phyloP scores from a whole-genome alignment of 2,329 filamentous ascomycete species.

The Lachnellula occidentalis region DNA sequence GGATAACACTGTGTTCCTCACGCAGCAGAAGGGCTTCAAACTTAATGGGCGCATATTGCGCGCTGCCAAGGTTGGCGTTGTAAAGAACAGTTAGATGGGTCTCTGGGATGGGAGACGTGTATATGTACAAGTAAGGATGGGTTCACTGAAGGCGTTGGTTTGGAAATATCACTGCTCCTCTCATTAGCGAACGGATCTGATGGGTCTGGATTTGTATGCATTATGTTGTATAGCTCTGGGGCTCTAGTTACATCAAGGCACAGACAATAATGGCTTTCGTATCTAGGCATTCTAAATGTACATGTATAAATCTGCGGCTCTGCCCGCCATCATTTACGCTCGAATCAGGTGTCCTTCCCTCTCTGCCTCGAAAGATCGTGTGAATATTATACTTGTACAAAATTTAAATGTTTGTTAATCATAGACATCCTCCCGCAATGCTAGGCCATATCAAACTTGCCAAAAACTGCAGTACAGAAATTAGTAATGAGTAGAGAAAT shows the following conservation, averaged over 20 bases:
- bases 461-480: no score
- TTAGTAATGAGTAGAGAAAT: no score
- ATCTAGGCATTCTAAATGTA: neutral
- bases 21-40: constrained; percentile 92
- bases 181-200: constrained; percentile 16
- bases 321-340: neutral
- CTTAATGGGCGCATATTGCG: constrained; percentile 86
- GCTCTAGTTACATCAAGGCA: constrained; percentile 9
- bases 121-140: constrained; percentile 22
- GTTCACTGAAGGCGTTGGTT: constrained; percentile 19
- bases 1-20: constrained; percentile 83
- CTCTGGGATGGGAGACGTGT: constrained; percentile 7
- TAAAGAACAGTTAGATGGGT: constrained; percentile 59
- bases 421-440: neutral
- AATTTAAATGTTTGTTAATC: neutral
- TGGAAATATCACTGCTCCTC: constrained; percentile 26
- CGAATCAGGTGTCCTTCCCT: neutral
- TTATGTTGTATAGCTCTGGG: constrained; percentile 16
- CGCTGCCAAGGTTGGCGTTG: constrained; percentile 92
- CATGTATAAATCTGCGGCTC: constrained; percentile 3
- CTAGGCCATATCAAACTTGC: no score
- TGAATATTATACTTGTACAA: neutral
- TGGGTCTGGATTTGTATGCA: constrained; percentile 11
- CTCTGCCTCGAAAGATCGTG: neutral
- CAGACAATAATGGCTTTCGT: neutral